phyloP scores from a whole-genome alignment of 345 rosid genomes.

The Excoecaria agallocha region DNA sequence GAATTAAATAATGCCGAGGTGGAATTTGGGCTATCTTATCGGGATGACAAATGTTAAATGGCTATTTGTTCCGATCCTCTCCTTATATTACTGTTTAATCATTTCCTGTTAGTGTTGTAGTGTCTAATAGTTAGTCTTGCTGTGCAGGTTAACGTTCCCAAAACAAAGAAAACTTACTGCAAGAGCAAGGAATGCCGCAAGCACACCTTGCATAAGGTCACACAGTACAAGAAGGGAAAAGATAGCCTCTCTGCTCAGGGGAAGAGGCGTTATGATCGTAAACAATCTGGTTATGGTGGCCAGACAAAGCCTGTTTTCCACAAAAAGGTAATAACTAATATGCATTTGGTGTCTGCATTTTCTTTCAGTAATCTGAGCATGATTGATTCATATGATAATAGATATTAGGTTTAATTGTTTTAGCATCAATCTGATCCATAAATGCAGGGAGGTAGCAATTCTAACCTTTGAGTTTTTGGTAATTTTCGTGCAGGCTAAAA shows the following conservation, averaged over 20 bases:
- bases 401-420: not conserved
- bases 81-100: too few species aligned
- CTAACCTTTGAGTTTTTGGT: not conserved
- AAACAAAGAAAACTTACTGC: constrained; percentile 61
- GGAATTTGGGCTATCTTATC: too few species aligned
- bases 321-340: constrained; percentile 20
- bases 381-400: not conserved
- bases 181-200: constrained; percentile 24
- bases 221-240: constrained; percentile 25
- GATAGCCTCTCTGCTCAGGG: constrained; percentile 23
- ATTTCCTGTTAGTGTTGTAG: not conserved
- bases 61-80: not conserved
- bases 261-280: constrained; percentile 24
- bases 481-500: constrained; percentile 1
- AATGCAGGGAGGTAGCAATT: not conserved
- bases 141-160: constrained; percentile 73
- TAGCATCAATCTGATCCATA: not conserved
- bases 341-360: not conserved
- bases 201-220: constrained; percentile 23
- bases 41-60: not conserved
- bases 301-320: constrained; percentile 35
- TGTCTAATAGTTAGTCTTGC: not conserved
- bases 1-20: too few species aligned
- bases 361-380: not conserved
- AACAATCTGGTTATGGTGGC: constrained; percentile 29